A percentile compares a stretch with the other conserved stretches of the same genome.
phyloP scores from a whole-genome alignment of 441 rosid species.

The Melastoma candidum region DNA sequence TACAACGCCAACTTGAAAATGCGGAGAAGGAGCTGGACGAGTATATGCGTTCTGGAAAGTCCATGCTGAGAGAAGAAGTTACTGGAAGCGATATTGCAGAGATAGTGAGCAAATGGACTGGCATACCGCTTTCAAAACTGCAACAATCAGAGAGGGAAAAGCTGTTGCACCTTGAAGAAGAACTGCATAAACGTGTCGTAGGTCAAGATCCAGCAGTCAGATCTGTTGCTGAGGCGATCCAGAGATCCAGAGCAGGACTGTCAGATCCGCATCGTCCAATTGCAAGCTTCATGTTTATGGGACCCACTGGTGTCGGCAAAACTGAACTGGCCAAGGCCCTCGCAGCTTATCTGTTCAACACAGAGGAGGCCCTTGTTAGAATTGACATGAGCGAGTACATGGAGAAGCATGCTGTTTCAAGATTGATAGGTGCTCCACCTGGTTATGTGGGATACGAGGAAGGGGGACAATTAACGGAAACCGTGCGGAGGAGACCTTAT shows the following conservation, averaged over 20 bases:
- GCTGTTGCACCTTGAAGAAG: slow-evolving; percentile 63
- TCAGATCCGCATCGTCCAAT: slow-evolving; percentile 96
- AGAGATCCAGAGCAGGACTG: slow-evolving; percentile 91
- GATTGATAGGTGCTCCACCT: slow-evolving; percentile 97
- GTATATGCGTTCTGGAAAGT: slow-evolving; percentile 81
- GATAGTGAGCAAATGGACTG: slow-evolving; percentile 95
- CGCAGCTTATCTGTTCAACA: slow-evolving; percentile 83
- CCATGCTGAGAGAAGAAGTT: slow-evolving; percentile 87
- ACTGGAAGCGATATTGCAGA: slow-evolving; percentile 89
- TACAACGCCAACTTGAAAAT: slow-evolving; percentile 68
- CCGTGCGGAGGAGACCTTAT: slow-evolving; percentile 85
- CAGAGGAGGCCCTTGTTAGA: slow-evolving; percentile 91
- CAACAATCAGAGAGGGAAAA: slow-evolving; percentile 92
- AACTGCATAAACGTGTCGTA: slow-evolving; percentile 71
- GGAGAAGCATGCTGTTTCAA: slow-evolving; percentile 97
- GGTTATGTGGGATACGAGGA: slow-evolving; percentile 97
- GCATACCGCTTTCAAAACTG: slow-evolving; percentile 90
- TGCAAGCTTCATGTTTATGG: slow-evolving; percentile 97
- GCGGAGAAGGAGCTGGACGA: slow-evolving; percentile 90
- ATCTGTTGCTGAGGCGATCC: slow-evolving; percentile 92
- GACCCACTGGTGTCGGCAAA: slow-evolving; percentile 99
- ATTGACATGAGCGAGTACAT: slow-evolving; percentile 99
- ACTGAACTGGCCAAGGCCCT: slow-evolving; percentile 94
- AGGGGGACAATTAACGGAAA: slow-evolving; percentile 95
- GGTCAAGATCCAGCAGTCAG: slow-evolving; percentile 81